Evolutionary conservation across 202 grass and related monocot species (phyloP).

Genomic region (Setaria italica): DNA sequence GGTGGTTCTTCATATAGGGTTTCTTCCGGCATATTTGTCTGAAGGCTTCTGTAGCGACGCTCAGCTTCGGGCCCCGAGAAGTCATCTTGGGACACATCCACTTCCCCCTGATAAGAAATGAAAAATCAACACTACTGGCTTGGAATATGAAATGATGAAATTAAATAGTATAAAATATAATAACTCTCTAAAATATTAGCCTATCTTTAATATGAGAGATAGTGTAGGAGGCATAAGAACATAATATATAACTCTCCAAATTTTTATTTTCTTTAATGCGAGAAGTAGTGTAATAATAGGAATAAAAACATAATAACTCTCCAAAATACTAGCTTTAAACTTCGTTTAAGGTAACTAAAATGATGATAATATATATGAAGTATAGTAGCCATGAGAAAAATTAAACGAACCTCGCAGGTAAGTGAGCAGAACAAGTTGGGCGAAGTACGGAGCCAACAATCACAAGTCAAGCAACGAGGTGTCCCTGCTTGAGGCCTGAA

Average conservation of each 20-base stretch:
- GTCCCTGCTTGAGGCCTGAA: conserved; percentile 16
- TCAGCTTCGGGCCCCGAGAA: conserved; percentile 33
- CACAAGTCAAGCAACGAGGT: background rate
- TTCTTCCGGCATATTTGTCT: background rate
- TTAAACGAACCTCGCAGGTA: background rate
- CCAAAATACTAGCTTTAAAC: background rate
- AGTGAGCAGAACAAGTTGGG: conserved; percentile 25
- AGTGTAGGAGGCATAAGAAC: background rate
- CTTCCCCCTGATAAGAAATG: background rate
- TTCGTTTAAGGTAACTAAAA: background rate
- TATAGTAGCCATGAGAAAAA: background rate
- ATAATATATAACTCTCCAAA: no score
- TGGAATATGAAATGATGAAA: background rate
- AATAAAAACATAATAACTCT: background rate
- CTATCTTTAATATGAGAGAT: background rate
- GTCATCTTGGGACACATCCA: conserved; percentile 16
- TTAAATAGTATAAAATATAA: background rate
- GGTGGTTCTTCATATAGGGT: background rate
- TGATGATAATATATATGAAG: background rate
- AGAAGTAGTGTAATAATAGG: background rate
- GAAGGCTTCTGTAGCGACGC: conserved; percentile 10
- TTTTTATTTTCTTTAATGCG: no score
- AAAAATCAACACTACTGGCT: background rate
- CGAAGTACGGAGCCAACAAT: background rate
- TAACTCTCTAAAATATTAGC: no score